A percentile compares a stretch with the other conserved stretches of the same genome.
Evolutionary conservation across 805 yeast genomes (phyloP).

Genomic region (Candida parachauliodes): DNA sequence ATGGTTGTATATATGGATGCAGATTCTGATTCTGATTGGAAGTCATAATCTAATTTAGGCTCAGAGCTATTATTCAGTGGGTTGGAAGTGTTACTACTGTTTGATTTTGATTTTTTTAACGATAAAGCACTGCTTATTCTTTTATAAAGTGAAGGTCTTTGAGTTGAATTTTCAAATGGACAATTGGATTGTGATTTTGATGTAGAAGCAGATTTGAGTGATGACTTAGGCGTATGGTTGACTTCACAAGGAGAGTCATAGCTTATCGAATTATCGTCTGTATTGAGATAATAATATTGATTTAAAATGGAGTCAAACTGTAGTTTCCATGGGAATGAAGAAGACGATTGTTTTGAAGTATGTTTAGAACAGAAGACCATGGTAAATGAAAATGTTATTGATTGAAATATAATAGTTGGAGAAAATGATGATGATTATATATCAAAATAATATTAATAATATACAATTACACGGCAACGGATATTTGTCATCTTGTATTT

Average conservation of each 20-base stretch:
- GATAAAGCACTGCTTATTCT: constrained; percentile 11
- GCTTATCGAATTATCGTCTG: constrained; percentile 28
- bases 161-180: neutral
- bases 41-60: neutral
- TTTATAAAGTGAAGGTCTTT: constrained; percentile 7
- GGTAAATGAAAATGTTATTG: neutral
- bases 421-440: too few relatives aligned
- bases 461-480: too few relatives aligned
- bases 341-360: neutral
- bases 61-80: too few relatives aligned
- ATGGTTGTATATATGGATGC: constrained; percentile 6
- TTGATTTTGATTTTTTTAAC: constrained; percentile 11
- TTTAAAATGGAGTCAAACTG: constrained; percentile 34
- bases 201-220: neutral
- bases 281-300: constrained; percentile 40
- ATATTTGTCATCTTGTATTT: too few relatives aligned
- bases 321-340: constrained; percentile 16
- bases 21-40: constrained; percentile 1
- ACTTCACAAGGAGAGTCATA: constrained; percentile 48
- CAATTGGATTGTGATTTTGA: neutral
- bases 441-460: too few relatives aligned
- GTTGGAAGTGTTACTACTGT: neutral
- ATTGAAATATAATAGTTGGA: too few relatives aligned
- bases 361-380: neutral
- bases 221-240: neutral